phyloP scores from a whole-genome alignment of 441 rosid genomes.

The Pelargonium cotyledonis region DNA sequence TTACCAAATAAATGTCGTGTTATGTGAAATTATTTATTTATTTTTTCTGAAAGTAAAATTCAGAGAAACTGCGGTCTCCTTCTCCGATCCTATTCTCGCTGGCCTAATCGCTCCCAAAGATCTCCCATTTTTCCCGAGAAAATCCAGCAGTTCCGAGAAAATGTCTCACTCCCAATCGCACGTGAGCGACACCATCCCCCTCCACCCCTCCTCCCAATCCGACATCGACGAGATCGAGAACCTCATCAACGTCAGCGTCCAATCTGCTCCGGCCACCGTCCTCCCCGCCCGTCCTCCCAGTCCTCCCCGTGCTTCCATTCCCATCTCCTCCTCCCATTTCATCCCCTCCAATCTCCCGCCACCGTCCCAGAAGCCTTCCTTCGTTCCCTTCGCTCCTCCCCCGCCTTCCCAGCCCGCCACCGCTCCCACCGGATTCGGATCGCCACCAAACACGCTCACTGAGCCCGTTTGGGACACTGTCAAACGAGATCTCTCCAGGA shows the following conservation, averaged over 20 bases:
- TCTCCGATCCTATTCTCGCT: too few relatives aligned
- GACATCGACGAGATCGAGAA: constrained; percentile 96
- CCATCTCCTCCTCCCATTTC: constrained; percentile 67
- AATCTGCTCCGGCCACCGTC: constrained; percentile 52
- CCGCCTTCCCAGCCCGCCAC: constrained; percentile 32
- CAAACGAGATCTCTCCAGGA: constrained; percentile 89
- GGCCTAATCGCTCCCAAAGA: too few relatives aligned
- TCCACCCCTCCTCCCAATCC: constrained; percentile 74
- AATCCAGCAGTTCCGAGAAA: constrained; percentile 3
- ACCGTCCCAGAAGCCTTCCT: constrained; percentile 32
- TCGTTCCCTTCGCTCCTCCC: constrained; percentile 37
- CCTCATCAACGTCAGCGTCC: constrained; percentile 64
- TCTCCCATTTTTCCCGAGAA: constrained; percentile 14
- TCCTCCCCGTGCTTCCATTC: constrained; percentile 47
- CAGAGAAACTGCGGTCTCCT: too few relatives aligned
- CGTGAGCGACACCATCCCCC: constrained; percentile 64
- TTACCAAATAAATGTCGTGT: too few relatives aligned
- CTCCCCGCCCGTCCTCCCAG: constrained; percentile 66
- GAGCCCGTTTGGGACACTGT: constrained; percentile 98
- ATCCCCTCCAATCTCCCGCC: constrained; percentile 57
- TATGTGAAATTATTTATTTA: too few relatives aligned
- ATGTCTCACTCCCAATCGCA: constrained; percentile 47
- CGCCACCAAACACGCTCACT: constrained; percentile 74
- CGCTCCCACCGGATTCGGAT: constrained; percentile 49
- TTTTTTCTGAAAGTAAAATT: too few relatives aligned